These are phyloP conservation scores for Fusarium napiforme DNA, from an alignment of 2,329 filamentous ascomycete species.

Conservation along the genomic window DNA sequence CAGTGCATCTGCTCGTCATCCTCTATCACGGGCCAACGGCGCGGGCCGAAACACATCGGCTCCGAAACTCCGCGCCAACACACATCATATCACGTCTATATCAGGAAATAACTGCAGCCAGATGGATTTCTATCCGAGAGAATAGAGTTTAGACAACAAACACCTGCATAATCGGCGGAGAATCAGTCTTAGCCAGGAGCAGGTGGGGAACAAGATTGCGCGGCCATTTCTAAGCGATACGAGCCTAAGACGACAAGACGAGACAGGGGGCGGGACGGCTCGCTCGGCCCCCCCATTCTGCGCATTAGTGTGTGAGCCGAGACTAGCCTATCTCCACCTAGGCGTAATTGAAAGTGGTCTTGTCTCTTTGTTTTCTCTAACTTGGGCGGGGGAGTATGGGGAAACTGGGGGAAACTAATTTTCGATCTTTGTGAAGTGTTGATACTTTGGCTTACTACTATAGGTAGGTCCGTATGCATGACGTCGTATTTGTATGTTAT, in stretches of 20 bases:
- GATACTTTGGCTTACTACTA: not conserved
- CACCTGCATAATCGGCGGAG: not conserved
- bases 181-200: not conserved
- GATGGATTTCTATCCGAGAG: accelerated
- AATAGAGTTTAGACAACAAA: not conserved
- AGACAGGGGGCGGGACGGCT: not conserved
- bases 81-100: not conserved
- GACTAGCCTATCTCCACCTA: not conserved
- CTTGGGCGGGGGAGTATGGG: not conserved
- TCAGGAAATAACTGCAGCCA: not conserved
- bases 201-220: not conserved
- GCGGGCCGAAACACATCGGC: not conserved
- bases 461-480: not conserved
- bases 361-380: not conserved
- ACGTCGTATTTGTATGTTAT: not conserved
- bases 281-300: not conserved
- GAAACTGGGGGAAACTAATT: not conserved
- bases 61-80: not conserved
- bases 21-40: not conserved
- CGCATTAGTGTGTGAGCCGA: not conserved
- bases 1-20: not conserved
- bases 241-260: not conserved
- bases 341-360: too few species aligned
- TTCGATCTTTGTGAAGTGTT: too few species aligned
- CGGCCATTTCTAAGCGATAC: not conserved